Evolutionary conservation across 2,329 filamentous ascomycete species (phyloP).

Genomic region (Huntiella decipiens): DNA sequence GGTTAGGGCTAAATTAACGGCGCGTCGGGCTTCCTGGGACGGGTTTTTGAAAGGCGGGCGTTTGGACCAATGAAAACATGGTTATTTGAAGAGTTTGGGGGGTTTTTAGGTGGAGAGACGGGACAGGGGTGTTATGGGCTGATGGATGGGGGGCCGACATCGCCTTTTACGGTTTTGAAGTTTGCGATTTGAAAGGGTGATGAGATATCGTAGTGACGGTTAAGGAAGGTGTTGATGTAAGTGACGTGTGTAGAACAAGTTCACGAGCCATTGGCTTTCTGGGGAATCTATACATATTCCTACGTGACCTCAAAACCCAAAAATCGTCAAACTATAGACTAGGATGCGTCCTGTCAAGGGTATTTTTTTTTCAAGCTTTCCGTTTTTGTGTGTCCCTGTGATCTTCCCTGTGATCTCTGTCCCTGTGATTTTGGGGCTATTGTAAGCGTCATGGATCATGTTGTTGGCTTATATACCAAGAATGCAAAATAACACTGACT

Average conservation of each 20-base stretch:
- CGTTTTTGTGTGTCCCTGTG: conserved; percentile 15
- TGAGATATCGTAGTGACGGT: too few species aligned
- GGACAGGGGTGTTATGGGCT: too few species aligned
- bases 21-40: conserved; percentile 4
- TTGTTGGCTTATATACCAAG: background rate
- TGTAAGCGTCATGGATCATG: background rate
- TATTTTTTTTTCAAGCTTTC: background rate
- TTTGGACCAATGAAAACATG: conserved; percentile 4
- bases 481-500: too few species aligned
- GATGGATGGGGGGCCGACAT: background rate
- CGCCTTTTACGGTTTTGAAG: background rate
- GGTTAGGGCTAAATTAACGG: conserved; percentile 2
- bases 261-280: too few species aligned
- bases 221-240: too few species aligned
- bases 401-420: conserved; percentile 17
- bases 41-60: background rate
- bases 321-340: too few species aligned
- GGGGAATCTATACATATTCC: too few species aligned
- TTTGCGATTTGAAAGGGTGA: too few species aligned
- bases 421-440: conserved; percentile 6
- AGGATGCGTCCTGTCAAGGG: background rate
- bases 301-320: too few species aligned
- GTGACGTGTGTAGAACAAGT: too few species aligned
- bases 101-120: background rate
- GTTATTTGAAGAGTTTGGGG: conserved; percentile 8